Conservation (phyloP, 371 early-diverging fungal genomes). For the Mortierella sp. region DNA sequence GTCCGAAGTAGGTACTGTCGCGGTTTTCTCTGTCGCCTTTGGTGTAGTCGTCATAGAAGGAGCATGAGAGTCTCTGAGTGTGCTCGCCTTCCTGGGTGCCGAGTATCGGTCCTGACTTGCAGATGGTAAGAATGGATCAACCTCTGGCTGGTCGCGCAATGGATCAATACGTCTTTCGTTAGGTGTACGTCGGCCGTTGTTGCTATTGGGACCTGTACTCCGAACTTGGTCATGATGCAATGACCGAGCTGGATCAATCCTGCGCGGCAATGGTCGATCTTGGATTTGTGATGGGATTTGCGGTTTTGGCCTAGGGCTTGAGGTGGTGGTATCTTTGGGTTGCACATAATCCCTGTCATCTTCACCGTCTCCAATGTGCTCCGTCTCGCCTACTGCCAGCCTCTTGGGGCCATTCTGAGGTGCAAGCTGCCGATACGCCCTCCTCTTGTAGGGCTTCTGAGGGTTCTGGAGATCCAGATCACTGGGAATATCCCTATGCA, state of each 20-base stretch:
- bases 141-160: constrained; percentile 11
- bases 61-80: neutral
- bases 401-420: constrained; percentile 18
- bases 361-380: neutral
- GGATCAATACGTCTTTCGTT: constrained; percentile 2
- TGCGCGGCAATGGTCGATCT: neutral
- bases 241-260: neutral
- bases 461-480: constrained; percentile 2
- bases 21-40: neutral
- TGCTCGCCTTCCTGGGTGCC: neutral
- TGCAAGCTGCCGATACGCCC: constrained; percentile 28
- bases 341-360: constrained; percentile 1
- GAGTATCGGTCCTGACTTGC: constrained; percentile 30
- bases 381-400: constrained; percentile 4
- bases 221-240: neutral
- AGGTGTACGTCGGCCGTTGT: too few relatives aligned
- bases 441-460: constrained; percentile 14
- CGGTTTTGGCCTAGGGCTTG: neutral
- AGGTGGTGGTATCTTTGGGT: neutral
- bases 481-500: constrained; percentile 1
- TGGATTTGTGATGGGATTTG: neutral
- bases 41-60: neutral
- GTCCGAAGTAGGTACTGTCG: constrained; percentile 1
- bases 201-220: too few relatives aligned
- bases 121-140: constrained; percentile 12